phyloP scores from a whole-genome alignment of 140 eudicot genomes.

The Bidens hawaiensis region DNA sequence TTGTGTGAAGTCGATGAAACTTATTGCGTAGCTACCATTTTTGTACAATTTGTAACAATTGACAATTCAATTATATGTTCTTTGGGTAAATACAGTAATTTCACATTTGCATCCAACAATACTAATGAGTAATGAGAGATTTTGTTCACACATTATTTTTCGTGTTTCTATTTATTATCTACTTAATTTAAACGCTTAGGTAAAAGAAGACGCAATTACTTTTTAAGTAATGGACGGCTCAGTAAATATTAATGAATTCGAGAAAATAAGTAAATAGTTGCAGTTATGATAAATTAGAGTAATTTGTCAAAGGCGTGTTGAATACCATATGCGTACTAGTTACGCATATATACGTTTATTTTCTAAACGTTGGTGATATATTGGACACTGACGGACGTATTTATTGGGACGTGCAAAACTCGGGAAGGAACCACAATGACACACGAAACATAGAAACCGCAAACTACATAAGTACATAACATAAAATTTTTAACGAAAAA shows the following conservation, averaged over 20 bases:
- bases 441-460: too few species aligned
- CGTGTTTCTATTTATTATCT: not conserved
- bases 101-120: conserved; percentile 10
- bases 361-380: not conserved
- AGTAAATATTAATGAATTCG: not conserved
- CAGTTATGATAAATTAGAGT: conserved; percentile 2
- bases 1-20: conserved; percentile 11
- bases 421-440: not conserved
- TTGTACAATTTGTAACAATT: conserved; percentile 8
- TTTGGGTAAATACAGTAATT: not conserved
- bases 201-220: not conserved
- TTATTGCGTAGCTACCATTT: conserved; percentile 9
- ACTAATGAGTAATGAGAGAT: conserved; percentile 4
- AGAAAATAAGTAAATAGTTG: not conserved
- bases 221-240: conserved; percentile 13
- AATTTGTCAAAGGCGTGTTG: not conserved
- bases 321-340: not conserved
- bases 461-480: too few species aligned
- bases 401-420: not conserved
- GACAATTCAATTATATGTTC: not conserved
- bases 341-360: not conserved
- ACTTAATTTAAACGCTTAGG: not conserved
- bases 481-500: too few species aligned
- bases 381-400: not conserved
- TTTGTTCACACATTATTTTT: not conserved